Evolutionary conservation across 164 flowering plant species (phyloP).

Genomic region (Vitis vinifera): DNA sequence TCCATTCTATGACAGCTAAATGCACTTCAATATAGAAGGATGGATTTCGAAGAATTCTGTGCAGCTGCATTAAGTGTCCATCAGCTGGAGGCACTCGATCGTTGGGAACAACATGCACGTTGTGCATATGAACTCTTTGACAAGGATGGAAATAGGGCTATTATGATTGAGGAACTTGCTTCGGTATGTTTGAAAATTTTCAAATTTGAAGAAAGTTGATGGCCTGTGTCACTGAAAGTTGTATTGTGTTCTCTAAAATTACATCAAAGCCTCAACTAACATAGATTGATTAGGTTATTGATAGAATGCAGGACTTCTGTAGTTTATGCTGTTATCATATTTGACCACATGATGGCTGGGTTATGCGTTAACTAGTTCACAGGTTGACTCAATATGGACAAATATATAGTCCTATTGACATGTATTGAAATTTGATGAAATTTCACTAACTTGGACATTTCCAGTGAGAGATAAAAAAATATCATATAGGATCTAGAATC

Average conservation of each 20-base stretch:
- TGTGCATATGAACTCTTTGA: slow-evolving; percentile 88
- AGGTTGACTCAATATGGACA: no score
- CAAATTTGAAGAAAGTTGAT: neutral
- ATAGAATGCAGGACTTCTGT: no score
- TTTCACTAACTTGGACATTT: no score
- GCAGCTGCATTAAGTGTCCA: slow-evolving; percentile 85
- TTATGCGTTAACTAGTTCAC: no score
- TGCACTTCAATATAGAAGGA: slow-evolving; percentile 83
- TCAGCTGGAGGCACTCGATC: slow-evolving; percentile 89
- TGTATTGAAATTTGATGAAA: no score
- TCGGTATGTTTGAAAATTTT: slow-evolving; percentile 51
- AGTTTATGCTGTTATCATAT: no score
- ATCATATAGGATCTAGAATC: no score
- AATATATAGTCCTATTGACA: no score
- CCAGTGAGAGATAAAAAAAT: no score
- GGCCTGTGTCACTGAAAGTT: neutral
- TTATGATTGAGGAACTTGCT: slow-evolving; percentile 89
- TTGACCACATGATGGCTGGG: no score
- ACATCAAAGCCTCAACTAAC: neutral
- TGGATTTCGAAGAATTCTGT: slow-evolving; percentile 95
- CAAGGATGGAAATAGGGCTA: slow-evolving; percentile 87
- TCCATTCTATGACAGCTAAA: slow-evolving; percentile 50
- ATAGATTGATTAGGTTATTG: no score
- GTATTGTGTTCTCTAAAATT: neutral
- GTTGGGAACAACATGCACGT: slow-evolving; percentile 95